Percentiles rank a stretch among this genome's conserved stretches.
phyloP scores from a whole-genome alignment of 176 grass and related monocot species.

The Rhipidocladum racemiflorum region DNA sequence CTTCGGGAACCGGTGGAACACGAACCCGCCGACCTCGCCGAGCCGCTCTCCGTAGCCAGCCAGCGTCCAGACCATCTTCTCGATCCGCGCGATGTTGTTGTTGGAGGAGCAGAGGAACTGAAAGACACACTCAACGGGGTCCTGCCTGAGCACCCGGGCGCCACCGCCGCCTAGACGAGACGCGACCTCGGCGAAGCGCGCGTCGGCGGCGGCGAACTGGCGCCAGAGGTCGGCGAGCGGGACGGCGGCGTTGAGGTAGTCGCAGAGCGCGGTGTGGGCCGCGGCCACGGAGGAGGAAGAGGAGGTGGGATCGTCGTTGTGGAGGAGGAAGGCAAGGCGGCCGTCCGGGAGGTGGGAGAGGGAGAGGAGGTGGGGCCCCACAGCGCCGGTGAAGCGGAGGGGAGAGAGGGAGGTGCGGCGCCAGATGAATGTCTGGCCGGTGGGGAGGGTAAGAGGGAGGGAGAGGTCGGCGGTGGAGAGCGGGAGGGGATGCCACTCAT shows the following conservation, averaged over 20 bases:
- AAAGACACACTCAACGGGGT: conserved; percentile 85
- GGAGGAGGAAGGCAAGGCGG: conserved; percentile 60
- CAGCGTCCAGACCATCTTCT: conserved; percentile 89
- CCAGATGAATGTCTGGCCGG: conserved; percentile 89
- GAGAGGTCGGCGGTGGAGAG: conserved; percentile 62
- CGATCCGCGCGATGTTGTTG: conserved; percentile 88
- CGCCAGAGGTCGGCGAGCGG: conserved; percentile 79
- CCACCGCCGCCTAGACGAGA: conserved; percentile 50
- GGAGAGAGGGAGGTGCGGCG: conserved; percentile 55
- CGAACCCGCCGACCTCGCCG: conserved; percentile 63
- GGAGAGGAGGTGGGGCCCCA: conserved; percentile 75
- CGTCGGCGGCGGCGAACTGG: conserved; percentile 53
- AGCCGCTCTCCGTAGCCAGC: conserved; percentile 64
- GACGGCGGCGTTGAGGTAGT: conserved; percentile 71
- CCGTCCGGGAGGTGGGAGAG: conserved; percentile 57
- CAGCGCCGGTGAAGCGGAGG: conserved; percentile 67
- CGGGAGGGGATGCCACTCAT: conserved; percentile 61
- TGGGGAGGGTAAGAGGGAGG: conserved; percentile 68
- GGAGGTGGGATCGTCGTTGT: background rate
- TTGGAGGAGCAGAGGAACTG: conserved; percentile 99
- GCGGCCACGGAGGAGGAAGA: background rate
- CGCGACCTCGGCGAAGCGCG: conserved; percentile 65
- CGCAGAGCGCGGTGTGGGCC: conserved; percentile 46
- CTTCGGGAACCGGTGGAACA: conserved; percentile 76
- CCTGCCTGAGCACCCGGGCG: conserved; percentile 75